phyloP scores from a whole-genome alignment of 768 basidiomycete genomes.

The Chalciporus piperatus region DNA sequence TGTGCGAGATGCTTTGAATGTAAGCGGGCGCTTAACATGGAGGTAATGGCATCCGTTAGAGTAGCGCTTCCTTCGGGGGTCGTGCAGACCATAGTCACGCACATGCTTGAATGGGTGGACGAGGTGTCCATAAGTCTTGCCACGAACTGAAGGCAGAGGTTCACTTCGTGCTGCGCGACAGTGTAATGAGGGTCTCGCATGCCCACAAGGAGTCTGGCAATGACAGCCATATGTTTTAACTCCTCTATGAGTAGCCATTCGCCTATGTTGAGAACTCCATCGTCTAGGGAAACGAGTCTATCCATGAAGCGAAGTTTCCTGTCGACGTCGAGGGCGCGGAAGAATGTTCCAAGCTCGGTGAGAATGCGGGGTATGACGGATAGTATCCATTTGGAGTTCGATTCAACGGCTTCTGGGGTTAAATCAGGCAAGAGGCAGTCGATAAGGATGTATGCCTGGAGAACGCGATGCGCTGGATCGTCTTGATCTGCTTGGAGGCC shows the following conservation, averaged over 20 bases:
- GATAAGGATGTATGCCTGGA: slow-evolving; percentile 55
- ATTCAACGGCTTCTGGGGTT: slow-evolving; percentile 22
- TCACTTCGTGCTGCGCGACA: slow-evolving; percentile 48
- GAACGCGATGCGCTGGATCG: slow-evolving; percentile 58
- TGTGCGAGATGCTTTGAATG: slow-evolving; percentile 43
- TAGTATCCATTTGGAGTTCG: slow-evolving; percentile 46
- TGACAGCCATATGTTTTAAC: slow-evolving; percentile 46
- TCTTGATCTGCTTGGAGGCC: slow-evolving; percentile 35
- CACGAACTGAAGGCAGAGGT: slow-evolving; percentile 48
- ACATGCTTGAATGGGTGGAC: slow-evolving; percentile 43
- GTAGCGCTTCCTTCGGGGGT: slow-evolving; percentile 42
- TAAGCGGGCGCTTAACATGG: slow-evolving; percentile 48
- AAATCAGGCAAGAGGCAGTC: slow-evolving; percentile 52
- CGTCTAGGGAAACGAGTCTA: slow-evolving; percentile 56
- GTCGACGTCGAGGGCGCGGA: slow-evolving; percentile 54
- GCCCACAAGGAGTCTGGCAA: slow-evolving; percentile 36
- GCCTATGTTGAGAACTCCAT: slow-evolving; percentile 19
- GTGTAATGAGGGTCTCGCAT: slow-evolving; percentile 34
- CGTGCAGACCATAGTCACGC: slow-evolving; percentile 38
- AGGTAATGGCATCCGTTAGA: slow-evolving; percentile 42
- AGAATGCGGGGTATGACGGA: slow-evolving; percentile 57
- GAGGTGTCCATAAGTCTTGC: slow-evolving; percentile 41
- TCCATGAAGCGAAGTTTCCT: slow-evolving; percentile 51
- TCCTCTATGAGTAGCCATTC: slow-evolving; percentile 73
- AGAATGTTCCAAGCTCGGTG: slow-evolving; percentile 52